Evolutionary conservation across 2,329 filamentous ascomycete species (phyloP), one percentile per base, ranked within the genome.

Genomic region (Monosporascus sp.): DNA sequence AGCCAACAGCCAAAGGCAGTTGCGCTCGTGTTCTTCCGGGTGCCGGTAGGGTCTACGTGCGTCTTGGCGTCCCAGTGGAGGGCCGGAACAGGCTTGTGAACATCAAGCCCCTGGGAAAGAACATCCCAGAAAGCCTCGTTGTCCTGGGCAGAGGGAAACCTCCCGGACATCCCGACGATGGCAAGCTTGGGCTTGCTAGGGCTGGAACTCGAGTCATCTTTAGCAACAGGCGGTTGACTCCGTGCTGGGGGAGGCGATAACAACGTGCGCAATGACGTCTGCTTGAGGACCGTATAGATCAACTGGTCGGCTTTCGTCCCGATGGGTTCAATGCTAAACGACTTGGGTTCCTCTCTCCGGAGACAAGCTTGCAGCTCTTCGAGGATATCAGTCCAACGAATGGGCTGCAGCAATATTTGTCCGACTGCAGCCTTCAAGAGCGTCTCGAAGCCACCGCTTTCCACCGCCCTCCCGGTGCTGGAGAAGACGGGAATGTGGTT

Each of bases 121-220:
- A 64, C 54, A 37, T 66, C 59, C 62, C 62, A 65, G 57, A 64
- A 63, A 18, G 50, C 54, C n/a, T 62, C 61, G 14, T 53, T 57
- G 46, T 57, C 53, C 15, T 60, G 47, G 9, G 60, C 62, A 3
- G 55, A 54, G 5, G 61, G 61, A 20, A 63, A 56, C 14, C 61
- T 44, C 36, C 58, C 56, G 20, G 57, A 62, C 56, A 61, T 60
- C 15, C 60, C 60, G 17, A 64, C 56, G 27, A 64, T 63, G 15
- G 64, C 60, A 5, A 65, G 53, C 43, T 58, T 65, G 38, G 62
- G 50, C 47, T 59, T 60, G 38, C 52, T 54, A 11, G 53, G 44
- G 41, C 15, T 27, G 27, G 8, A 11, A 27, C 17, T 45, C 25
- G 44, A 46, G 27, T 25, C 31, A 25, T 44, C 49, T 22, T 20